Base-by-base conservation (phyloP, 163 green algal genomes). In the Scenedesmus sp. region DNA sequence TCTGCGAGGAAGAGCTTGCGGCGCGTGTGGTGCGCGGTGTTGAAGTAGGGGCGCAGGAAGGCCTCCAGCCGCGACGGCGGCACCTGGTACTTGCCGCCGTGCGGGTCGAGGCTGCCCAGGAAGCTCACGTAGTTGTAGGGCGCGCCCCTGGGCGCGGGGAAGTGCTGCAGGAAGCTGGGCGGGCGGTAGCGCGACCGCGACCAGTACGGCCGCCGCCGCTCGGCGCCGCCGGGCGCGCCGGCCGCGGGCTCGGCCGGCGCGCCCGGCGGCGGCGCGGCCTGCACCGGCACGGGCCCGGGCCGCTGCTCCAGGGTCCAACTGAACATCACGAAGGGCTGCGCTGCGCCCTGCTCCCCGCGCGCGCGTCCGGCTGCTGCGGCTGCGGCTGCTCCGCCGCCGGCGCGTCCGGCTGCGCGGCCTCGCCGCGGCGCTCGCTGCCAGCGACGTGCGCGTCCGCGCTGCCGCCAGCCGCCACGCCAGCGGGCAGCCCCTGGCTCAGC, bases 1-100 rank as follows among this genome's bases (percentile, higher is more conserved):
- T 91, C 82, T 22, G 86, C 72, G 3, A 88, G 50, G 75, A 79
- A 85, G 39, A 91, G 11, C 29, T 42, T 24, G 45, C 34, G 29
- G 6, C 42, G 14, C 5, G 29, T 6, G 9, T 47, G 26, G 2
- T 22, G 5, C 34, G 57, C 10, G 4, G 63, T 58, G 3, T 60
- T 60, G 36, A 51, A 75, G 5, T 69, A 60, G 14, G 29, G 29
- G 51, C 42, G 20, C 42, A 77, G 31, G 39, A 82, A 82, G 3
- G n/a, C 42, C 6, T 70, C 47, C 39, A 48, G 64, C 42, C 31
- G 15, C 1, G 39, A 10, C 10, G 48, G 64, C 20, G 56, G 6
- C 29, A 77, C 75, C 17, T 60, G n/a, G 24, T 71, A 82, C 75
- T 82, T 82, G 42, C 75, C 75, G 28, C 22, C 56, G 7, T 71